Percentiles rank a stretch among this genome's conserved stretches.
Conservation (phyloP, 805 yeast species). For the Sugiyamaella chiloensis region DNA sequence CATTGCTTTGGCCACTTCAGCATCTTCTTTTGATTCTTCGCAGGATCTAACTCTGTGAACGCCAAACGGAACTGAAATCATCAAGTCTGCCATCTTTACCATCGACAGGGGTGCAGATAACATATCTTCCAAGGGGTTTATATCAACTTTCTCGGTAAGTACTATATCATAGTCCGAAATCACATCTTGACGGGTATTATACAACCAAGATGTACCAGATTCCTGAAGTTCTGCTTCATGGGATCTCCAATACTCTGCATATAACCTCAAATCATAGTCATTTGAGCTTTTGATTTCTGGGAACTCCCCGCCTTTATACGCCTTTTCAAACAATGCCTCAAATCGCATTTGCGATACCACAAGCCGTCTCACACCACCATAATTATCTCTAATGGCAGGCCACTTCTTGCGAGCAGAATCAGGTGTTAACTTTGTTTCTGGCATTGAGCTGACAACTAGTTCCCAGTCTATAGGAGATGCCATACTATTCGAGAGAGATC, state of each 20-base stretch:
- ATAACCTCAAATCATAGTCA: constrained; percentile 46
- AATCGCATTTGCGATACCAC: constrained; percentile 54
- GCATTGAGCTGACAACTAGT: constrained; percentile 50
- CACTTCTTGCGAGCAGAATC: constrained; percentile 59
- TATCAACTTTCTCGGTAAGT: constrained; percentile 27
- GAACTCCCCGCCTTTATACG: constrained; percentile 51
- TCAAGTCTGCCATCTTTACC: constrained; percentile 62
- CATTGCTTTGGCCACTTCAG: constrained; percentile 12
- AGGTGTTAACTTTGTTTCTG: constrained; percentile 34
- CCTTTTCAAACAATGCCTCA: constrained; percentile 60
- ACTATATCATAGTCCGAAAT: constrained; percentile 44
- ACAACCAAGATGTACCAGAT: constrained; percentile 23
- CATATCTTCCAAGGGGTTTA: constrained; percentile 37
- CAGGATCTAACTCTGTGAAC: too few relatives aligned
- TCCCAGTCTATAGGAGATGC: constrained; percentile 63
- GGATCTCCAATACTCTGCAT: constrained; percentile 65
- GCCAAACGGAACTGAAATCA: constrained; percentile 45
- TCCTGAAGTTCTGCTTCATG: constrained; percentile 38
- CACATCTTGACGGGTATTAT: constrained; percentile 41
- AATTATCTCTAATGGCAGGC: constrained; percentile 61
- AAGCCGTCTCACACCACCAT: constrained; percentile 58
- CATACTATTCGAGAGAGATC: constrained; percentile 46
- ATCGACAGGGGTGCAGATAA: constrained; percentile 60
- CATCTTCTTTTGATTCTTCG: constrained; percentile 17
- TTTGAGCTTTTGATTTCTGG: constrained; percentile 38